Evolutionary conservation across 2,329 filamentous ascomycete genomes (phyloP).

Genomic region (Fusarium kyushuense): DNA sequence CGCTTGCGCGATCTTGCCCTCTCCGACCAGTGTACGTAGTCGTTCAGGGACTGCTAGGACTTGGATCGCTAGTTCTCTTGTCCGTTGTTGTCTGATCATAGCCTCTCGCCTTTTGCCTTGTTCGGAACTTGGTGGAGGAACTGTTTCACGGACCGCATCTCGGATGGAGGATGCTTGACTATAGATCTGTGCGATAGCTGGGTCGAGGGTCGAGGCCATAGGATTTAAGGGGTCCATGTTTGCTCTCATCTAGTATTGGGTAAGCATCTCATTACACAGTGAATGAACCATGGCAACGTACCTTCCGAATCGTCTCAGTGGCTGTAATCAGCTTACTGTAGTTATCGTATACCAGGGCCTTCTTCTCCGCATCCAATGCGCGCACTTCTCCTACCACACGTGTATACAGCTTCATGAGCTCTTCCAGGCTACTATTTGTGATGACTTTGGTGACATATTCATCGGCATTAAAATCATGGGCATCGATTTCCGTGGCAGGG

Average conservation of each 20-base stretch:
- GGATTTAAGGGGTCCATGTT: slow-evolving; percentile 85
- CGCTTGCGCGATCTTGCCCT: slow-evolving; percentile 72
- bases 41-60: slow-evolving; percentile 71
- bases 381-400: slow-evolving; percentile 83
- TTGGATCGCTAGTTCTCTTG: slow-evolving; percentile 70
- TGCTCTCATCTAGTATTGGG: slow-evolving; percentile 71
- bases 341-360: slow-evolving; percentile 97
- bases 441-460: slow-evolving; percentile 73
- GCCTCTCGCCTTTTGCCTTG: slow-evolving; percentile 53
- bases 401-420: slow-evolving; percentile 77
- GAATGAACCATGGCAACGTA: slow-evolving; percentile 42
- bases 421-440: slow-evolving; percentile 72
- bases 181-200: slow-evolving; percentile 81
- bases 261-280: background rate
- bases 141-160: slow-evolving; percentile 61
- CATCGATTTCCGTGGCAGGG: slow-evolving; percentile 78
- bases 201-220: slow-evolving; percentile 77
- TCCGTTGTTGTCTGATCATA: slow-evolving; percentile 53
- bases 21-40: slow-evolving; percentile 67
- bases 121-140: slow-evolving; percentile 61
- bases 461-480: slow-evolving; percentile 77
- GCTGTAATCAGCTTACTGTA: slow-evolving; percentile 97
- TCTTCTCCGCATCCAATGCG: slow-evolving; percentile 93
- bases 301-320: slow-evolving; percentile 92
- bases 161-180: slow-evolving; percentile 68